phyloP scores from a whole-genome alignment of 768 basidiomycete species.

The Flagelloscypha sp. region DNA sequence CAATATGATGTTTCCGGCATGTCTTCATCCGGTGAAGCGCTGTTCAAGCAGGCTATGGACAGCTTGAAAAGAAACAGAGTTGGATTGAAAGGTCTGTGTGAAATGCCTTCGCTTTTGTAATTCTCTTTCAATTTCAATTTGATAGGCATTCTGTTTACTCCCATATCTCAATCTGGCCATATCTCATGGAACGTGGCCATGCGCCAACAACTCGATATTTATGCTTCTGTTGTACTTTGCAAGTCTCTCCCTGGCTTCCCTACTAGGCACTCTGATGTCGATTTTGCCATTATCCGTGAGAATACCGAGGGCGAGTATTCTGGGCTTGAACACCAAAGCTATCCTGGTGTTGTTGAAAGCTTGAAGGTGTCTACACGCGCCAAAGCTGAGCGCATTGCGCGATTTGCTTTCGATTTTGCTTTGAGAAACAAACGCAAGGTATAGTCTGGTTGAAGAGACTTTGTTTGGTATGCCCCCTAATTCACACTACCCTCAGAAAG shows the following conservation, averaged over 20 bases:
- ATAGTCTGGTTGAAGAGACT: not conserved
- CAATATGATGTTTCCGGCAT: constrained; percentile 97
- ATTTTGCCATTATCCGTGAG: constrained; percentile 98
- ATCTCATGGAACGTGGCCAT: constrained; percentile 99
- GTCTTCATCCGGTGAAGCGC: constrained; percentile 86
- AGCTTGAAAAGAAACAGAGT: constrained; percentile 95
- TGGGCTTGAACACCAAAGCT: constrained; percentile 95
- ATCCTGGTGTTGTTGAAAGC: constrained; percentile 96
- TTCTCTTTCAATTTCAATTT: constrained; percentile 7
- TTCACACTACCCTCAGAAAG: constrained; percentile 55
- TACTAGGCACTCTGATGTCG: constrained; percentile 93
- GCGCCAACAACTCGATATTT: constrained; percentile 98
- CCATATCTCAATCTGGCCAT: constrained; percentile 91
- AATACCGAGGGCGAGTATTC: constrained; percentile 99
- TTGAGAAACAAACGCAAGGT: constrained; percentile 98
- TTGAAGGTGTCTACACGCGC: constrained; percentile 94
- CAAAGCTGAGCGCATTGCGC: constrained; percentile 92
- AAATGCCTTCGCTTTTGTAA: constrained; percentile 3
- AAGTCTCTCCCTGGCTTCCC: constrained; percentile 95
- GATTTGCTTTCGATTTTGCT: constrained; percentile 98
- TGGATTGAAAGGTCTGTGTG: constrained; percentile 81
- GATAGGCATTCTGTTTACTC: constrained; percentile 97
- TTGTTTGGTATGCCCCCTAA: constrained; percentile 5
- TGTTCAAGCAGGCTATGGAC: constrained; percentile 98
- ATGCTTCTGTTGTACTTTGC: constrained; percentile 96